Conservation (phyloP, 2,329 filamentous ascomycete species). For the Lizonia empirigonia region DNA sequence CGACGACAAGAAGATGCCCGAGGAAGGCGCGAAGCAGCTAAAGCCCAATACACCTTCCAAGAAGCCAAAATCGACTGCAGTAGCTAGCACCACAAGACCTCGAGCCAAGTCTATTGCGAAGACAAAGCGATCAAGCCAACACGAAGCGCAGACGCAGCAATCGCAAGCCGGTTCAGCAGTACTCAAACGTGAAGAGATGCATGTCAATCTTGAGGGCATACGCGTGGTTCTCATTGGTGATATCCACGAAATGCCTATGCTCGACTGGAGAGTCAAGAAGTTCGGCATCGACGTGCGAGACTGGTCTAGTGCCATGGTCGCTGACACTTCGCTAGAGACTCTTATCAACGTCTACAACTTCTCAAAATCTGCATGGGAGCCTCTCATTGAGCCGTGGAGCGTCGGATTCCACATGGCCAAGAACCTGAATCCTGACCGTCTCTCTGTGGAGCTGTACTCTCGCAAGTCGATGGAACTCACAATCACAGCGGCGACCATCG, state of each 20-base stretch:
- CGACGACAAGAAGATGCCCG: constrained; percentile 52
- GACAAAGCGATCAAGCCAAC: constrained; percentile 52
- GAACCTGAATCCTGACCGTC: constrained; percentile 72
- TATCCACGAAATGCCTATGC: constrained; percentile 89
- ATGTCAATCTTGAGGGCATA: constrained; percentile 84
- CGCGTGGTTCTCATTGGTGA: constrained; percentile 95
- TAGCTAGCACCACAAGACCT: constrained; percentile 53
- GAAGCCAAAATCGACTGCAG: constrained; percentile 57
- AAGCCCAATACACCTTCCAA: constrained; percentile 55
- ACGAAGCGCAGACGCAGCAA: constrained; percentile 62
- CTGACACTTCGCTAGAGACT: constrained; percentile 87
- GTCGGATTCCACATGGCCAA: constrained; percentile 88
- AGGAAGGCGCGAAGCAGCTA: constrained; percentile 61
- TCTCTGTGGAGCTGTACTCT: constrained; percentile 85
- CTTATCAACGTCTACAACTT: constrained; percentile 99
- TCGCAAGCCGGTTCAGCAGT: constrained; percentile 60
- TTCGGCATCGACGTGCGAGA: constrained; percentile 85
- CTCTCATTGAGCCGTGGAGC: constrained; percentile 93
- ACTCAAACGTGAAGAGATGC: constrained; percentile 77
- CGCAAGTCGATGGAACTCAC: constrained; percentile 91
- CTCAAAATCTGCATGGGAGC: constrained; percentile 98
- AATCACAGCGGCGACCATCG: constrained; percentile 90
- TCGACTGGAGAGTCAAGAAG: constrained; percentile 91
- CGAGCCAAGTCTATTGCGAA: constrained; percentile 55
- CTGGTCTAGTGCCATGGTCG: constrained; percentile 87